These are phyloP conservation scores for Lyophyllum decastes DNA, from an alignment of 768 basidiomycete genomes.

Conservation along the genomic window DNA sequence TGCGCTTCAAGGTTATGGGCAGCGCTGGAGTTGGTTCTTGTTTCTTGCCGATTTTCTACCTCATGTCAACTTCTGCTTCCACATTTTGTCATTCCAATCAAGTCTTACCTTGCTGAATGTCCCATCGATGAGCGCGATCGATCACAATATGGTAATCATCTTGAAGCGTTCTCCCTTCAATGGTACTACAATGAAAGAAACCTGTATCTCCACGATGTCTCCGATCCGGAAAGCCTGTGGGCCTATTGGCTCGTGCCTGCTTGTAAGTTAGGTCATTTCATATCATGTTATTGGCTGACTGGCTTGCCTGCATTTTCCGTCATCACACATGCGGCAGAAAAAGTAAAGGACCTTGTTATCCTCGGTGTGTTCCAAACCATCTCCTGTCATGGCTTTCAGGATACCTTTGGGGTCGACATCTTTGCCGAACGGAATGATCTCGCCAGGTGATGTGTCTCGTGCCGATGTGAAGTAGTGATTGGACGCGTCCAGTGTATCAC, in stretches of 20 bases:
- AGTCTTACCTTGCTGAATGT: slow-evolving; percentile 5
- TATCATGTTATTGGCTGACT: not conserved
- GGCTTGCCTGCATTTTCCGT: not conserved
- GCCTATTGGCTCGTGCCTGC: not conserved
- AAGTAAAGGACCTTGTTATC: no score
- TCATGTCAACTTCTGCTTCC: not conserved
- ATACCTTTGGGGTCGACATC: slow-evolving; percentile 9
- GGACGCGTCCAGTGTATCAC: not conserved
- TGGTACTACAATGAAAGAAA: slow-evolving; percentile 11
- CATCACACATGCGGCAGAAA: not conserved
- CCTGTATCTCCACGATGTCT: slow-evolving; percentile 13
- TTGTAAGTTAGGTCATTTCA: not conserved
- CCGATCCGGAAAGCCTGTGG: slow-evolving; percentile 13
- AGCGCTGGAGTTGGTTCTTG: not conserved
- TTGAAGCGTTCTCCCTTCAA: slow-evolving; percentile 8
- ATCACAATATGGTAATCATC: slow-evolving; percentile 11
- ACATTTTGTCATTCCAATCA: not conserved
- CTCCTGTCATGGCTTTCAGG: slow-evolving; percentile 5
- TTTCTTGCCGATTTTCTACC: not conserved
- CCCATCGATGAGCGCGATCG: slow-evolving; percentile 8
- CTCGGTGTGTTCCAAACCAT: slow-evolving; percentile 7
- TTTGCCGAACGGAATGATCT: slow-evolving; percentile 4
- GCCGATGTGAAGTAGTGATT: slow-evolving; percentile 11
- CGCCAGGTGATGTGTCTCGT: not conserved
- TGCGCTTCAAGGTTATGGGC: not conserved